Base-by-base conservation (phyloP, 2,329 filamentous ascomycete species). In the Stachybotrys chlorohalonatus region DNA sequence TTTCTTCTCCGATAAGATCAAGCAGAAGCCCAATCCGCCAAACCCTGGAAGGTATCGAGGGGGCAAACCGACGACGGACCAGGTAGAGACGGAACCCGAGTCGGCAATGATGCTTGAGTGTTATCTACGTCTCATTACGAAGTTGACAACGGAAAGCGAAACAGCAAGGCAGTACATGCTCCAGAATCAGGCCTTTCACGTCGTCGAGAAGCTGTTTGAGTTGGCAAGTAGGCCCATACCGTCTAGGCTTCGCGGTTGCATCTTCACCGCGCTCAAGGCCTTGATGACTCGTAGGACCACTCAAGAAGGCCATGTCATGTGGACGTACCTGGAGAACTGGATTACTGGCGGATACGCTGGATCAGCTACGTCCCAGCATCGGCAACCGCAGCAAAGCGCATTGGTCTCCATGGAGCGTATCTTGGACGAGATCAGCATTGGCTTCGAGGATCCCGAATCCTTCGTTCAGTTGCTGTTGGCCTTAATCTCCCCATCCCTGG, bases 51-150 rank as follows among this genome's bases (percentile, higher is more conserved):
- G 68, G 51, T 80, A 82, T 62, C 79, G 84, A 57, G 69, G 79
- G 53, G 79, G 80, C 50, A 86, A 89, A 67, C 75, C 82, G 49
- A 75, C 81, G 48, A 76, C 75, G 16, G 85, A 87, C 49, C 80
- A 87, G 57, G 84, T 90, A 57, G 91, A 95, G 67, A 78, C 80
- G 31, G 93, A 96, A 66, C 89, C 91, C 5, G 95, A 99, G 69
- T 95, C 90, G 47, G 86, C 87, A n/a, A 89, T 96, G 72, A 96
- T 99, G 90, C 78, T 99, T 31, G 91, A 96, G 66, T 93, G 90
- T 62, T 97, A 97, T 67, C 78, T 99, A 53, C 85, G 93, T 32
- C 79, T 99, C 6, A 88, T 96, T 62, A 84, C 90, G 4, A 90
- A 95, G 68, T 76, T 99, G 9, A 86, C 87, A 58, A 78, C 81